A percentile compares a stretch with the other conserved stretches of the same genome.
These are phyloP conservation scores for Penicillium sumatraense DNA, from an alignment of 2,329 filamentous ascomycete genomes.

Conservation along the genomic window DNA sequence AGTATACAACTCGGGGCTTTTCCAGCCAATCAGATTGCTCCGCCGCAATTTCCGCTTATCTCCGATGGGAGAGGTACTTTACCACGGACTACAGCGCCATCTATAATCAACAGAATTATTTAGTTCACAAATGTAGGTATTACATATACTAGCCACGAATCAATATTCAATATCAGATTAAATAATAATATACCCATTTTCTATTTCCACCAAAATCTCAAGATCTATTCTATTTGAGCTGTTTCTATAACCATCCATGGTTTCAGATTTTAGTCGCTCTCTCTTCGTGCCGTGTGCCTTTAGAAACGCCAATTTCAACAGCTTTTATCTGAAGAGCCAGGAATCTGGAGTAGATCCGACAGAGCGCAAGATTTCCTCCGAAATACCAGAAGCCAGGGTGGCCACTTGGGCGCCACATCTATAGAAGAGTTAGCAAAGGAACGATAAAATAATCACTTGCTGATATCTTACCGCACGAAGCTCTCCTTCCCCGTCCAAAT, in stretches of 20 bases:
- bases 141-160: no score
- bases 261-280: slow-evolving; percentile 9
- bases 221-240: not conserved
- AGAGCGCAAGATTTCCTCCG: slow-evolving; percentile 67
- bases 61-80: not conserved
- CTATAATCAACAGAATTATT: no score
- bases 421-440: slow-evolving; percentile 1
- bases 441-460: not conserved
- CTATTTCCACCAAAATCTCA: no score
- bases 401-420: slow-evolving; percentile 61
- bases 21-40: slow-evolving; percentile 12
- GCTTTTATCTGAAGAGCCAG: slow-evolving; percentile 57
- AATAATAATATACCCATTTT: no score
- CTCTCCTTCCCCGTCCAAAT: slow-evolving; percentile 62
- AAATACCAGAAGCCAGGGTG: slow-evolving; percentile 70
- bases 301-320: slow-evolving; percentile 43
- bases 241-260: not conserved
- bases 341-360: slow-evolving; percentile 62
- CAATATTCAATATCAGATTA: no score
- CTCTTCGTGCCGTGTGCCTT: slow-evolving; percentile 11
- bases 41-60: slow-evolving; percentile 16
- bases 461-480: slow-evolving; percentile 48
- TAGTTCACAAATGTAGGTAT: no score
- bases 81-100: not conserved
- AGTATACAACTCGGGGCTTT: not conserved